A percentile compares a stretch with the other conserved stretches of the same genome.
These are phyloP conservation scores for Verticillium dahliae DNA, from an alignment of 2,329 filamentous ascomycete genomes.

Conservation along the genomic window DNA sequence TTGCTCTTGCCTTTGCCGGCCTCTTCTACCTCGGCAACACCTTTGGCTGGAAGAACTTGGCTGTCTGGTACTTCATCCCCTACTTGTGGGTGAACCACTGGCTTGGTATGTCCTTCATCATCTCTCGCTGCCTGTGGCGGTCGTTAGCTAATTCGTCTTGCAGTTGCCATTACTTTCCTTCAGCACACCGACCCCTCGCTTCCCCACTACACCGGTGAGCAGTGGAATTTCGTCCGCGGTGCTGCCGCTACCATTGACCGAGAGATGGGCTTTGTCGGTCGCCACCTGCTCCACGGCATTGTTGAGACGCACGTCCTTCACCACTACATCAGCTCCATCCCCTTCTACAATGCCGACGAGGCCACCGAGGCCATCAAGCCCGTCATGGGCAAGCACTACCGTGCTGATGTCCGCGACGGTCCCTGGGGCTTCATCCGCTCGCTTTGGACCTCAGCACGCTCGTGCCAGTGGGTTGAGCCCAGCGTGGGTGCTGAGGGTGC, in stretches of 20 bases:
- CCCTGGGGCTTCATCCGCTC: constrained; percentile 76
- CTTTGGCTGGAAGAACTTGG: constrained; percentile 79
- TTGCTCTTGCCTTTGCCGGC: constrained; percentile 53
- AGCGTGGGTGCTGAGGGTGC: constrained; percentile 74
- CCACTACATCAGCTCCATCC: constrained; percentile 94
- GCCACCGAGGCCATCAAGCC: constrained; percentile 57
- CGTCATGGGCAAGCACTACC: constrained; percentile 95
- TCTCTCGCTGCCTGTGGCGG: neutral
- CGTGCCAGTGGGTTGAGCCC: constrained; percentile 98
- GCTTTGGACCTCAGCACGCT: constrained; percentile 72
- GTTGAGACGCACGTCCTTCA: constrained; percentile 97
- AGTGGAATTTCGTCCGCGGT: constrained; percentile 91
- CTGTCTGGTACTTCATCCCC: constrained; percentile 91
- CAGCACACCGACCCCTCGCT: constrained; percentile 95
- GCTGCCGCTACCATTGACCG: constrained; percentile 94
- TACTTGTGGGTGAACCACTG: constrained; percentile 99
- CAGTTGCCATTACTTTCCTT: constrained; percentile 93
- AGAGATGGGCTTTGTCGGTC: constrained; percentile 93
- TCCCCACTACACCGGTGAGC: constrained; percentile 79
- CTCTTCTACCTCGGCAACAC: constrained; percentile 66
- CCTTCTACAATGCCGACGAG: constrained; percentile 65
- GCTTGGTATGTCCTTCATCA: constrained; percentile 64
- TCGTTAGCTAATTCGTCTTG: neutral
- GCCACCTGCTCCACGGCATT: constrained; percentile 86
- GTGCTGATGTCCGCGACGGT: constrained; percentile 71